Evolutionary conservation across 495 filamentous ascomycete species (phyloP).

Genomic region (Tuber melanosporum): DNA sequence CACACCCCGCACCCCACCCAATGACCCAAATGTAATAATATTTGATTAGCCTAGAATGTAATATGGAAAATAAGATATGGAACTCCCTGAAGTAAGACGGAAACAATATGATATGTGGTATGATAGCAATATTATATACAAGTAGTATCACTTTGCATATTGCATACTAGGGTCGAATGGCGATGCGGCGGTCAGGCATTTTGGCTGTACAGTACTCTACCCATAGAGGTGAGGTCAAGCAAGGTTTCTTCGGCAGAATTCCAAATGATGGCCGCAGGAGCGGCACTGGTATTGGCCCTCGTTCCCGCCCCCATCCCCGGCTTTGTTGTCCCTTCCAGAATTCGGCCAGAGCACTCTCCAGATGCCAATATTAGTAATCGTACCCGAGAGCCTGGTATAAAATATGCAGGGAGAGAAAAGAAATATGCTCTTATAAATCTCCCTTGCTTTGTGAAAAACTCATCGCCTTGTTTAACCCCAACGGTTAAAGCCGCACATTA

Average conservation of each 20-base stretch:
- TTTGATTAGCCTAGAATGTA: not conserved
- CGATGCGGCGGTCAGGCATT: not conserved
- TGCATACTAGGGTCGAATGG: not conserved
- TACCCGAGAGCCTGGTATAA: not conserved
- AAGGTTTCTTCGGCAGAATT: not conserved
- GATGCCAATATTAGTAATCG: not conserved
- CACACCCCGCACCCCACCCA: not conserved
- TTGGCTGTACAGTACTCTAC: not conserved
- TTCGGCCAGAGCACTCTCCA: not conserved
- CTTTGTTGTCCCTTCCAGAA: slow-evolving; percentile 3
- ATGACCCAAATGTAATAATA: not conserved
- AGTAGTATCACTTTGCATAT: not conserved
- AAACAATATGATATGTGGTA: not conserved
- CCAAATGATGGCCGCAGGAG: not conserved
- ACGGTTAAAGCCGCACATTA: not conserved
- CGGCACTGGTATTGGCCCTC: not conserved
- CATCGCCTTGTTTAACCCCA: not conserved
- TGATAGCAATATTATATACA: not conserved
- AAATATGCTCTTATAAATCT: not conserved
- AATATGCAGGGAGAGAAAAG: not conserved
- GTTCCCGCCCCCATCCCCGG: not conserved
- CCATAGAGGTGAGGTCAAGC: not conserved
- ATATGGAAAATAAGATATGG: not conserved
- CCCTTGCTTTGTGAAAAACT: not conserved
- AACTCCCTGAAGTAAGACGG: not conserved